Base-by-base conservation (phyloP, 2,329 filamentous ascomycete species). In the Drechslera avenae region DNA sequence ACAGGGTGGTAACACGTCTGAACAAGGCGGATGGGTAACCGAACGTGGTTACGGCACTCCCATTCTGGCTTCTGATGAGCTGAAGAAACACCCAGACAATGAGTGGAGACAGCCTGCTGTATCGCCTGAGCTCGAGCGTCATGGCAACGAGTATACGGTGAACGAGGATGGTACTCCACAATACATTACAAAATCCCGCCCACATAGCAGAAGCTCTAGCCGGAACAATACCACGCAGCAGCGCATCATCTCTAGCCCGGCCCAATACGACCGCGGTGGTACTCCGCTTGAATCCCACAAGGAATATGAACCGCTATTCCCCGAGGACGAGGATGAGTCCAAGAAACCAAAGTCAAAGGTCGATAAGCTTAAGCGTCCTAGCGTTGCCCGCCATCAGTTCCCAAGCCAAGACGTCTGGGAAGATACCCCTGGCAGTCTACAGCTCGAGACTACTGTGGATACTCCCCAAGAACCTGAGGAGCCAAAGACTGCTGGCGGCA, bases 331-430 rank as follows among this genome's bases (percentile, higher is more conserved):
- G 49, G 89, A 92, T 13, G 75, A 81, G 18, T 76, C 79, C 42
- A 80, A 81, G 57, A 74, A 81, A 49, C 78, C 77, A 7, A 68
- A 80, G 41, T 79, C 79, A n/a, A 75, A 79, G 26, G 76, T 76
- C 26, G 80, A 85, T 51, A 81, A 81, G 57, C 77, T 85, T 60
- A 85, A 84, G 71, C 75, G 78, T 35, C 77, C 78, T 21, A 77
- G 75, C 44, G 69, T 79, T 50, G 75, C 76, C 43, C 71, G 76
- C 42, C 78, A 80, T 57, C 87, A 88, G 55, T 99, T 99, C 74
- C 94, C 94, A 1, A 97, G 92, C 73, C 89, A 92, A 71, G 94
- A 99, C 71, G 85, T 97, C 33, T 99, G 94, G 94, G 94, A 99
- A 76, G 95, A 99, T 72, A 88, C 91, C 0, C 94, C 95, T 3